These are phyloP conservation scores for Boletus huronensis DNA, from an alignment of 768 basidiomycete genomes.

Conservation along the genomic window DNA sequence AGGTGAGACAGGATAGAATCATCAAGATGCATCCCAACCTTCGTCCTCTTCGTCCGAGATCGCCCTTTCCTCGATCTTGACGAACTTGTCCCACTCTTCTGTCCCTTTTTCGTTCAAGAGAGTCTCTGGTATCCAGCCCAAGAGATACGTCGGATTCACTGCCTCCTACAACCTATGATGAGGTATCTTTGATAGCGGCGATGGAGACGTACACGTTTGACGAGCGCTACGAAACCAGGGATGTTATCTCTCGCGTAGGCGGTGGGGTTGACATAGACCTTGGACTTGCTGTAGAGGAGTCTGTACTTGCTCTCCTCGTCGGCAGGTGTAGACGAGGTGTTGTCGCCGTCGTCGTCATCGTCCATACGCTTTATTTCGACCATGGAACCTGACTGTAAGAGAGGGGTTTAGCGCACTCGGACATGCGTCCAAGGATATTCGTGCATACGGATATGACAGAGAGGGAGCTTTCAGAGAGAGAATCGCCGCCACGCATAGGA, in stretches of 20 bases:
- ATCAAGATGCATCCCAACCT: slow-evolving; percentile 40
- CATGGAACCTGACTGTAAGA: slow-evolving; percentile 53
- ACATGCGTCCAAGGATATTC: not conserved
- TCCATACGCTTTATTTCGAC: slow-evolving; percentile 62
- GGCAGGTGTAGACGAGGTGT: slow-evolving; percentile 3
- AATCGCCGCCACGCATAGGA: slow-evolving; percentile 18
- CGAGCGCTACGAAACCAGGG: slow-evolving; percentile 87
- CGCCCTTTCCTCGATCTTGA: slow-evolving; percentile 73
- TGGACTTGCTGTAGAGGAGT: slow-evolving; percentile 86
- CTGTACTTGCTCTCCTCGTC: slow-evolving; percentile 64
- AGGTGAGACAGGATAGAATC: slow-evolving; percentile 1
- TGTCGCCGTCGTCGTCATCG: slow-evolving; percentile 18
- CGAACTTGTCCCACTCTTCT: slow-evolving; percentile 87
- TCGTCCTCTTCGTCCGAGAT: slow-evolving; percentile 63
- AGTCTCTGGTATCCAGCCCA: slow-evolving; percentile 93
- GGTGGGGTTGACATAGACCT: slow-evolving; percentile 95
- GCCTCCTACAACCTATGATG: slow-evolving; percentile 52
- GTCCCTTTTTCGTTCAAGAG: slow-evolving; percentile 78
- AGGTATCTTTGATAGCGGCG: slow-evolving; percentile 2
- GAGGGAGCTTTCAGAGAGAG: slow-evolving; percentile 43
- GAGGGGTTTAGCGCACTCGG: slow-evolving; percentile 9
- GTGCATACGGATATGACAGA: slow-evolving; percentile 48
- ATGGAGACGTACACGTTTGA: slow-evolving; percentile 67
- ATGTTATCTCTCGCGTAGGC: slow-evolving; percentile 91
- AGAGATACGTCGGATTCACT: slow-evolving; percentile 67